These are phyloP conservation scores for Xylaria sp. DNA, from an alignment of 2,329 filamentous ascomycete genomes.

Conservation along the genomic window DNA sequence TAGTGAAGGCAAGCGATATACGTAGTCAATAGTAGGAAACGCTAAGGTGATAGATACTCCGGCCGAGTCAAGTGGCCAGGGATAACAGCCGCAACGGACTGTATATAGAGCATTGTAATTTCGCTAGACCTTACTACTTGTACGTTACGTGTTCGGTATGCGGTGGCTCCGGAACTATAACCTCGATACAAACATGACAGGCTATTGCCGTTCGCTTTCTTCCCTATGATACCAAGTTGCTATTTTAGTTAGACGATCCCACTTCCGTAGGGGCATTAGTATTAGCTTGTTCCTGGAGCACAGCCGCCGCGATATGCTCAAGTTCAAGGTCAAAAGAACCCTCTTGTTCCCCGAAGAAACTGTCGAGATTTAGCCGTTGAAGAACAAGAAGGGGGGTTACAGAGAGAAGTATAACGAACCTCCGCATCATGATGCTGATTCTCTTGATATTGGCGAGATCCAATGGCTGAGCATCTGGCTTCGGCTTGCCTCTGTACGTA, in stretches of 20 bases:
- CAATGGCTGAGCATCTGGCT: slow-evolving; percentile 68
- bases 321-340: slow-evolving; percentile 72
- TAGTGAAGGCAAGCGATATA: background rate
- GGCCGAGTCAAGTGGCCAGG: background rate
- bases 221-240: too few species aligned
- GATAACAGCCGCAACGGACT: background rate
- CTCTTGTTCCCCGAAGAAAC: slow-evolving; percentile 80
- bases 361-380: slow-evolving; percentile 48
- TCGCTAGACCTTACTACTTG: background rate
- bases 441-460: slow-evolving; percentile 70
- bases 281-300: background rate
- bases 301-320: slow-evolving; percentile 62
- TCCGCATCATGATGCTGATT: slow-evolving; percentile 83
- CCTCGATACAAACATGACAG: background rate
- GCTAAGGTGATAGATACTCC: background rate
- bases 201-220: background rate
- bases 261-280: background rate
- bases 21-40: background rate
- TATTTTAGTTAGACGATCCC: background rate
- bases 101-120: background rate
- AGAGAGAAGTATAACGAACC: slow-evolving; percentile 61
- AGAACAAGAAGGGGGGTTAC: background rate
- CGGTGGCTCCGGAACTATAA: background rate
- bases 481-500: slow-evolving; percentile 77
- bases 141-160: background rate